Evolutionary conservation across 208 protist genomes (phyloP), one percentile per base, ranked within the genome.

Genomic region (Lotmaria passim): DNA sequence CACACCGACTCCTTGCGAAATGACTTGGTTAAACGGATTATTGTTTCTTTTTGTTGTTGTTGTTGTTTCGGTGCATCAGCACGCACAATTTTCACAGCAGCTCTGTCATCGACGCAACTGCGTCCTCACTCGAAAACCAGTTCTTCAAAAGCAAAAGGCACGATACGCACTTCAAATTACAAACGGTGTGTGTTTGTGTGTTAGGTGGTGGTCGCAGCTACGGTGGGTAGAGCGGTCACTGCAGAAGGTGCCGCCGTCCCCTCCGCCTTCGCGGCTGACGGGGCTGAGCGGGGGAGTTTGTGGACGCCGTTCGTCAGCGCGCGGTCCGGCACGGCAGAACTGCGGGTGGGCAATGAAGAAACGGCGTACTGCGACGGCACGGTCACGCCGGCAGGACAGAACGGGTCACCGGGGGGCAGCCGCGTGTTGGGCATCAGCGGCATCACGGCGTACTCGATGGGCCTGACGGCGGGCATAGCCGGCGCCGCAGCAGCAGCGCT

Each of bases 301-400:
- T 64, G 59, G 31, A 64, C 41, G 43, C 59, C 59, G 44, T 64
- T 64, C 11, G 41, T 64, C 30, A 51, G 28, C 31, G 59, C 59
- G 12, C 59, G 41, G 21, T 41, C 57, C 39, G 69, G 23, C 48
- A 50, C 63, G 17, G 38, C 46, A 36, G 44, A 57, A 26, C 48
- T 57, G 56, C 53, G 36, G 17, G 26, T 44, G 24, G 53, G 17
- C 46, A 38, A 33, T 15, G 44, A 19, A 0, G 62, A 51, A 19
- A 59, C 31, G 17, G 70, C 52, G 68, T 90, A 93, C 28, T 79
- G 78, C 8, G 43, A 53, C 28, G 85, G 71, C 50, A 82, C 75
- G 7, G 66, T 55, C 28, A 89, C 85, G 33, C 87, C 87, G 12
- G 82, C 74, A 8, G 81, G 80, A 46, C 81, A 90, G 55, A 93